These are phyloP conservation scores for Ophiostoma tasmaniense DNA, from an alignment of 2,329 filamentous ascomycete species.

Conservation along the genomic window DNA sequence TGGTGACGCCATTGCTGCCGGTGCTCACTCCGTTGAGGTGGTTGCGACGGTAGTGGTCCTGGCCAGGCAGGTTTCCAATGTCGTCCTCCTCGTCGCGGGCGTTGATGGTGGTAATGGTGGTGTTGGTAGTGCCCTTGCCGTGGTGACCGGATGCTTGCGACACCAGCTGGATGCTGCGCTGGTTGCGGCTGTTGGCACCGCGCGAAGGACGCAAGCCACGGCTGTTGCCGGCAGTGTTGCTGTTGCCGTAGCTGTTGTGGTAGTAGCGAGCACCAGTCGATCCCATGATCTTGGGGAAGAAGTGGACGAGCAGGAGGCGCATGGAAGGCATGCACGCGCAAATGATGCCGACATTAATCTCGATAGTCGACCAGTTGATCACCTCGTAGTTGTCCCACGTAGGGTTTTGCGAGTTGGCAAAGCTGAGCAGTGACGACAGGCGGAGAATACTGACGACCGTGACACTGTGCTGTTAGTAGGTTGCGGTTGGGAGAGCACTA, in stretches of 20 bases:
- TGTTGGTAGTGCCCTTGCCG: constrained; percentile 10
- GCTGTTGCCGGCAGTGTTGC: background rate
- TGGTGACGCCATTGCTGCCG: background rate
- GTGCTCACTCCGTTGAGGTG: background rate
- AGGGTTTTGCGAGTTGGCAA: constrained; percentile 26
- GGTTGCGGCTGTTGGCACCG: background rate
- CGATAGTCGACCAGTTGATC: constrained; percentile 29
- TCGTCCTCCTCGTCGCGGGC: constrained; percentile 6
- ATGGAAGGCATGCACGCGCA: constrained; percentile 29
- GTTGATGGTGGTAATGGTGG: constrained; percentile 13
- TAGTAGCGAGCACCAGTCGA: constrained; percentile 13
- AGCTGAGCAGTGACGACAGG: constrained; percentile 26
- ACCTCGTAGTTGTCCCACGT: constrained; percentile 28
- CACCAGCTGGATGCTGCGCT: constrained; percentile 16
- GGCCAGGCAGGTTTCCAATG: background rate
- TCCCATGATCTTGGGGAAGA: constrained; percentile 23
- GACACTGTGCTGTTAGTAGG: constrained; percentile 19
- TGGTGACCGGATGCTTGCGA: constrained; percentile 7
- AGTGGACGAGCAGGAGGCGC: constrained; percentile 25
- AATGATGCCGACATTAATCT: constrained; percentile 30
- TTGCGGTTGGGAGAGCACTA: constrained; percentile 18
- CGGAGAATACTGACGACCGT: constrained; percentile 28
- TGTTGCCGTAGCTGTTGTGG: constrained; percentile 11
- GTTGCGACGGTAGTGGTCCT: background rate
- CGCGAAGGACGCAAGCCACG: background rate